Conservation (phyloP, 2,329 filamentous ascomycete species). For the Tolypocladium guangdongense region DNA sequence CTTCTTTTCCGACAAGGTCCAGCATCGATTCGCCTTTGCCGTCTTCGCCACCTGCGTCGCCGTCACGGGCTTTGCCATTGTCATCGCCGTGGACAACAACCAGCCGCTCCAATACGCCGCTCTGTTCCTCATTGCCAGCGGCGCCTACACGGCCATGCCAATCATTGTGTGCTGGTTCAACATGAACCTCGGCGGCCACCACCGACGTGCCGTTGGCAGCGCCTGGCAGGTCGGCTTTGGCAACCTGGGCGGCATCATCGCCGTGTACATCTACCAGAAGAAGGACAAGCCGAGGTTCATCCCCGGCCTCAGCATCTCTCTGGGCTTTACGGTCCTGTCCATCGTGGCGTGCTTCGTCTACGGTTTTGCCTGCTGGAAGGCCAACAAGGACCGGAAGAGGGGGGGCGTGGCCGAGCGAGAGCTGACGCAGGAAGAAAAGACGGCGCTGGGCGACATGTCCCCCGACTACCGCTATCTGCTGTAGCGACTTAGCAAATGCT, state of each 20-base stretch:
- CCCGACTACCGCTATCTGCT: slow-evolving; percentile 50
- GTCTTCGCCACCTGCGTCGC: slow-evolving; percentile 56
- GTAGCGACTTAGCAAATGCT: slow-evolving; percentile 16
- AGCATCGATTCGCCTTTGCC: slow-evolving; percentile 66
- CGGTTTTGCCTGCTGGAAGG: slow-evolving; percentile 40
- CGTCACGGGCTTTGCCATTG: slow-evolving; percentile 65
- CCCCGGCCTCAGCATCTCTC: slow-evolving; percentile 66
- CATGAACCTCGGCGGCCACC: slow-evolving; percentile 68
- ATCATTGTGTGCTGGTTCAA: slow-evolving; percentile 77
- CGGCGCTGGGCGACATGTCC: slow-evolving; percentile 46
- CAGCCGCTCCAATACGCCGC: slow-evolving; percentile 60
- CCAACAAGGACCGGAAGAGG: slow-evolving; percentile 50
- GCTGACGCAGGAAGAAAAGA: slow-evolving; percentile 53
- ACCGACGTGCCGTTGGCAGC: slow-evolving; percentile 56
- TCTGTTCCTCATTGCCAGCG: slow-evolving; percentile 72
- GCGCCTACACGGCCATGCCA: slow-evolving; percentile 80
- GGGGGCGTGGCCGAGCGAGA: slow-evolving; percentile 26
- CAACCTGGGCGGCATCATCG: slow-evolving; percentile 69
- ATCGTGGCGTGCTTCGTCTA: slow-evolving; percentile 51
- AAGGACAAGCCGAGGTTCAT: slow-evolving; percentile 59
- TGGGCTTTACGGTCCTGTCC: slow-evolving; percentile 62
- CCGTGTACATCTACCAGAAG: slow-evolving; percentile 57
- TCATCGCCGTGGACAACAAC: slow-evolving; percentile 62
- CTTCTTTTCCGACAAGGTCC: slow-evolving; percentile 55
- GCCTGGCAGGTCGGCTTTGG: slow-evolving; percentile 73